Evolutionary conservation across 2,329 filamentous ascomycete species (phyloP).

Genomic region (Exophiala alcalophila): DNA sequence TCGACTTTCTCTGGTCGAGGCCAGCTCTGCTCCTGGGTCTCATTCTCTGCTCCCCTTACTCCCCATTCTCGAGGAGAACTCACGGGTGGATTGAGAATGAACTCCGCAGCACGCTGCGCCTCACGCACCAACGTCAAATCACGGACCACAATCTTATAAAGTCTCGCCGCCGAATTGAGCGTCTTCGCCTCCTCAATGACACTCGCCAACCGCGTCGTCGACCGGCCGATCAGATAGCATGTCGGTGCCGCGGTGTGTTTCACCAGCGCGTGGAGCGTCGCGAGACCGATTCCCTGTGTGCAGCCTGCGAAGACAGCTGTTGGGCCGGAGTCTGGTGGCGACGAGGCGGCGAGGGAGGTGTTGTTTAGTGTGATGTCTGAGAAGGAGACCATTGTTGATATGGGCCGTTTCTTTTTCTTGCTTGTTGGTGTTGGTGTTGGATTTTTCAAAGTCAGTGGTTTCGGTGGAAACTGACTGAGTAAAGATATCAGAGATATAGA

Average conservation of each 20-base stretch:
- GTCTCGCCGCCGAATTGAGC: constrained; percentile 11
- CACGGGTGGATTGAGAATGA: constrained; percentile 11
- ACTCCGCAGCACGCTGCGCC: constrained; percentile 13
- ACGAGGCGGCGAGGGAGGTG: constrained; percentile 5
- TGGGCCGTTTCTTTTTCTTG: no score
- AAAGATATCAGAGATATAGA: no score
- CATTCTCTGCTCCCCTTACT: no score
- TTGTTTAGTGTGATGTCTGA: constrained; percentile 22
- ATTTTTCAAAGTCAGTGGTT: no score
- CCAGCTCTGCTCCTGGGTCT: background rate
- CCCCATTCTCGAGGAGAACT: no score
- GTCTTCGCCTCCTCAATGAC: constrained; percentile 8
- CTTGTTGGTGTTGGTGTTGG: no score
- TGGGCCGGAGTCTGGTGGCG: constrained; percentile 9
- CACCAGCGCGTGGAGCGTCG: constrained; percentile 16
- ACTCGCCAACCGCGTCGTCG: background rate
- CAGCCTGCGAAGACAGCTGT: constrained; percentile 15
- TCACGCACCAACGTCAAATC: constrained; percentile 18
- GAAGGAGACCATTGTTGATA: constrained; percentile 21
- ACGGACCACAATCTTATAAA: constrained; percentile 13
- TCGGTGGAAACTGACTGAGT: no score
- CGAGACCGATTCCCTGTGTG: constrained; percentile 23
- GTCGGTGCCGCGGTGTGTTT: constrained; percentile 19
- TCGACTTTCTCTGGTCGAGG: constrained; percentile 10
- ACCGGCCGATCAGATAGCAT: constrained; percentile 22